Base-by-base conservation (phyloP, 371 early-diverging fungal species). In the Nematocida parisii region DNA sequence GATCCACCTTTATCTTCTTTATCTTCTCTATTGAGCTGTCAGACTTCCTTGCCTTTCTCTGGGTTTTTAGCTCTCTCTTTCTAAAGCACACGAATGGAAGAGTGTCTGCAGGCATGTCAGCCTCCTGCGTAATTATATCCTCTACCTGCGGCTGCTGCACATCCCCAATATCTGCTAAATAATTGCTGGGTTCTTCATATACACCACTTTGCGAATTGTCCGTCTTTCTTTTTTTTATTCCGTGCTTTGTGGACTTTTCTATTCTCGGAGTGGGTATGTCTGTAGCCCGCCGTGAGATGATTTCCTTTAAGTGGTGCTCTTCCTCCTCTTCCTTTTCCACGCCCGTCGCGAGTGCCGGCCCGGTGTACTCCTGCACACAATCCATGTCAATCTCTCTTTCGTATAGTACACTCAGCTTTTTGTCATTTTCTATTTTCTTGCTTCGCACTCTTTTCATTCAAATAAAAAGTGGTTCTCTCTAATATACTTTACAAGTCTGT, bases 251-350 rank as follows among this genome's bases (percentile, higher is more conserved):
- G 4, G 45, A 5, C 56, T 67, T 75, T 11, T 47, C 40, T 9
- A 64, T 57, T 22, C 40, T 5, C 18, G 80, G 80, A 42, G 60
- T 77, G 9, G 80, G 80, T n/a, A 81, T 81, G 61, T 54, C 61
- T n/a, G 42, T 42, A 33, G 27, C 68, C 27, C 82, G 15, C n/a
- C 82, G 47, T 4, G 61, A 45, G n/a, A 81, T 46, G 13, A 81
- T 61, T 52, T 74, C 67, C 54, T 81, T 81, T 44, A 81, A 56
- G 50, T 81, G 82, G 61, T 72, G 72, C 50, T 81, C 82, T 66
- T 81, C 73, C 66, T 81, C 82, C 61, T 81, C 82, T 50, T 81
- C 82, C 61, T 74, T 72, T 64, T 81, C 82, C 15, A 81, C 82
- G 2, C 82, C 82, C 9, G 82, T 81, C 71, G 72, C 2, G 4